Evolutionary conservation across 2,329 filamentous ascomycete genomes (phyloP), one percentile per base, ranked within the genome.

Genomic region (Aureobasidium zeae): DNA sequence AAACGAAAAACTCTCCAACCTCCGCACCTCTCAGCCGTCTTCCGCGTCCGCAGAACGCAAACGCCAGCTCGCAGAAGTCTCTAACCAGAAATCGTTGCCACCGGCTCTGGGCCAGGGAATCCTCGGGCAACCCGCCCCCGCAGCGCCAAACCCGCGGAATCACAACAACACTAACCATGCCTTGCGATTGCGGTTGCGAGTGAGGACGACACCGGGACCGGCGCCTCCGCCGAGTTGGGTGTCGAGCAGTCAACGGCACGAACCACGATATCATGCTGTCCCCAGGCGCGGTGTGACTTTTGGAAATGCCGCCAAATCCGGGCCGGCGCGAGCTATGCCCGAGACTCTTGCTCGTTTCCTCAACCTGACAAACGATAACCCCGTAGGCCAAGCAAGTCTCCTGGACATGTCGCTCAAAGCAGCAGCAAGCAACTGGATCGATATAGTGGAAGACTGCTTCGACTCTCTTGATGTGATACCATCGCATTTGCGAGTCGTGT

Each of bases 361-460:
- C 5, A 44, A 47, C 5, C 33, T 57, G 35, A 35, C 48, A 25
- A 51, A 51, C 8, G 24, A 48, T 8, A 45, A 50, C 11, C 34
- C 20, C 7, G 38, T 46, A 20, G 15, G 16, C 15, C 49, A 54
- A n/a, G 50, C 54, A 25, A 73, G 68, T 41, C 59, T 81, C 6
- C 50, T 70, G 33, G 69, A 79, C 57, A 54, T 63, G 4, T 57
- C 69, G 12, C 54, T 81, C 26, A 75, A 71, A 51, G 63, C 65
- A 0, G 69, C 79, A 52, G 74, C 75, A 2, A 52, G 57, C 17
- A 67, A 76, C 17, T 81, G 76, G 76, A 57, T 65, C 8, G 69
- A 70, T 57, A 68, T 80, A 48, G 57, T 72, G 19, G 66, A 72
- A 39, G 76, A 77, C 49, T 74, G 79, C 51, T 69, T 72, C 44